Base-by-base conservation (phyloP, 208 protist species). In the Leishmania tarentolae region DNA sequence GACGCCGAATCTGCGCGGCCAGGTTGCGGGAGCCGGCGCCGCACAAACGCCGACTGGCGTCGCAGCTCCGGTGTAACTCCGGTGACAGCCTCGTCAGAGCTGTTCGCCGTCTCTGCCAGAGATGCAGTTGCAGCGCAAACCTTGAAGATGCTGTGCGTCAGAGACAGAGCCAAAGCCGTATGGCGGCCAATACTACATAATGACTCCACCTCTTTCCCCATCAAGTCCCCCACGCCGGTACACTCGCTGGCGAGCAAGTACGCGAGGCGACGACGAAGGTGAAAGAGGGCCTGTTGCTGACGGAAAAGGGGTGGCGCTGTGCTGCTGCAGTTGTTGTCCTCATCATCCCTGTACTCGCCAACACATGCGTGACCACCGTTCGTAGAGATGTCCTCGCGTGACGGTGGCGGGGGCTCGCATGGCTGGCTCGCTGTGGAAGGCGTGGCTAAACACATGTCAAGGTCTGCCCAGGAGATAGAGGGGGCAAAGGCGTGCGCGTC, bases 241-340 rank as follows among this genome's bases (percentile, higher is more conserved):
- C 78, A 2, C 28, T 65, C 74, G 56, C 47, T 57, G 24, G 82
- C 82, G 44, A 86, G 65, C 35, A 86, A 52, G 78, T 86, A 86
- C 24, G 82, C 82, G 2, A 86, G 73, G 53, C 74, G 82, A n/a
- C 82, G 82, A 11, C 82, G 82, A 73, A 86, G 56, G 3, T 65
- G 35, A 71, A 86, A 82, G 11, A 86, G 47, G 11, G 31, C 19
- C 46, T 86, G 82, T 63, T 86, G 82, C 72, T 66, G 82, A 6
- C 46, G 71, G 63, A 82, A 85, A 17, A 77, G 46, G 11, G n/a
- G 8, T 65, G 74, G 3, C 7, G 74, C 31, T 28, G 72, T 3
- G 3, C 37, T 50, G 52, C 52, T 50, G 74, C 4, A 24, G 56
- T 19, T 15, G 52, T 17, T 65, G 28, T 24, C 69, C 44, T 31